These are phyloP conservation scores for Rhynchospora tenuis DNA, from an alignment of 176 grass and related monocot species.

Conservation along the genomic window DNA sequence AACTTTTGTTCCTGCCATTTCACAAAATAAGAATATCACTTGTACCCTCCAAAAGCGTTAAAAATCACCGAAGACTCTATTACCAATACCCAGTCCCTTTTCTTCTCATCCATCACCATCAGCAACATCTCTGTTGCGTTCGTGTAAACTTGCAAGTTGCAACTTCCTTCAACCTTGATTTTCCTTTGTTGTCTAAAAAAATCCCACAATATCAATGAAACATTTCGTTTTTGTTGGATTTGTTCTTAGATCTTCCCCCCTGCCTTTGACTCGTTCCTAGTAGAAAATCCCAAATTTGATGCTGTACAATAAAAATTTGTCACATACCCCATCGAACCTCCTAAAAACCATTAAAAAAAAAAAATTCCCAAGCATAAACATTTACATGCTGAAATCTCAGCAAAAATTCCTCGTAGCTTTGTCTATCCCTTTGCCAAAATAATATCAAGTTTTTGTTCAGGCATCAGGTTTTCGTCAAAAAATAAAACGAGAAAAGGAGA, in stretches of 20 bases:
- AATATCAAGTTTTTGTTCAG: constrained; percentile 7
- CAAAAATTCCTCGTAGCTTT: background rate
- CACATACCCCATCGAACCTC: background rate
- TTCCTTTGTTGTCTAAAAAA: background rate
- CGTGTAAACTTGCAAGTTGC: background rate
- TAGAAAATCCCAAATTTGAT: background rate
- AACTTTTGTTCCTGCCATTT: background rate
- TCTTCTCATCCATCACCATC: background rate
- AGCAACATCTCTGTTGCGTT: background rate
- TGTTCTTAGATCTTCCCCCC: background rate
- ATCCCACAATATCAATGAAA: background rate
- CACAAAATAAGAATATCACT: background rate
- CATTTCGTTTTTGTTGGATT: background rate
- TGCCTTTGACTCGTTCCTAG: background rate
- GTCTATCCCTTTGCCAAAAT: constrained; percentile 25
- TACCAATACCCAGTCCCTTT: background rate
- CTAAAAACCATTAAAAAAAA: background rate
- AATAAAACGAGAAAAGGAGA: background rate
- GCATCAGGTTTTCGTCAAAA: constrained; percentile 19
- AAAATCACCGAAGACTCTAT: background rate
- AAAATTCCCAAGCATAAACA: background rate
- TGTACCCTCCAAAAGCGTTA: background rate
- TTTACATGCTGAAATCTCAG: background rate
- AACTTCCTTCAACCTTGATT: background rate
- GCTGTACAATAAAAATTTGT: background rate